Percentiles rank a stretch among this genome's conserved stretches.
Conservation (phyloP, 2,329 filamentous ascomycete genomes). For the Aspergillus ochraceoroseus region DNA sequence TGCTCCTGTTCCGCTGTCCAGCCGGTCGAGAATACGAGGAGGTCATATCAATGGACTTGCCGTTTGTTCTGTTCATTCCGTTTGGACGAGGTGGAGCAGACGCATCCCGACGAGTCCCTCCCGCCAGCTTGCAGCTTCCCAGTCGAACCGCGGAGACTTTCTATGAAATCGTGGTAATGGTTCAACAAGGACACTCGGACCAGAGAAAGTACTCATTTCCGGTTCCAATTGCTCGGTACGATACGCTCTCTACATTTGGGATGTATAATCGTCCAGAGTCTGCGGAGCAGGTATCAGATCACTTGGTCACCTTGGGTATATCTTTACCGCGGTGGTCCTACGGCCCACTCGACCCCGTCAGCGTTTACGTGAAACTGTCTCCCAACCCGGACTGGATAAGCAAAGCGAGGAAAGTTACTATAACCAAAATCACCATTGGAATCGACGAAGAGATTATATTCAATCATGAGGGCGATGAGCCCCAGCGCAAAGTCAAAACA, state of each 20-base stretch:
- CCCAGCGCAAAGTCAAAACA: slow-evolving; percentile 80
- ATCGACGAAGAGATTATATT: slow-evolving; percentile 99
- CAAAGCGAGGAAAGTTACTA: slow-evolving; percentile 87
- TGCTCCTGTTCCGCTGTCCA: slow-evolving; percentile 81
- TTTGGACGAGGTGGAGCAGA: slow-evolving; percentile 89
- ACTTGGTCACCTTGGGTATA: slow-evolving; percentile 84
- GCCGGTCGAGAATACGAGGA: slow-evolving; percentile 79
- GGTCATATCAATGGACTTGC: slow-evolving; percentile 92
- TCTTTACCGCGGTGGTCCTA: slow-evolving; percentile 95
- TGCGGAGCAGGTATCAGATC: slow-evolving; percentile 78
- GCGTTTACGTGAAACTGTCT: slow-evolving; percentile 88
- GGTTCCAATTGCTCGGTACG: slow-evolving; percentile 85
- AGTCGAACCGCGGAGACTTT: slow-evolving; percentile 94
- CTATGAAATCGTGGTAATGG: slow-evolving; percentile 92
- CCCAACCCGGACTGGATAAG: slow-evolving; percentile 87
- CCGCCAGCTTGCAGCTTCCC: slow-evolving; percentile 82
- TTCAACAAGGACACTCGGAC: slow-evolving; percentile 81
- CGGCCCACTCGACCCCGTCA: slow-evolving; percentile 88
- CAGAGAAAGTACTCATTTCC: slow-evolving; percentile 90
- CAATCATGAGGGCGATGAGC: slow-evolving; percentile 95
- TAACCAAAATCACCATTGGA: slow-evolving; percentile 85
- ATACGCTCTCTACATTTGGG: slow-evolving; percentile 95
- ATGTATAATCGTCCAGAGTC: slow-evolving; percentile 98
- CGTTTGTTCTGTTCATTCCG: slow-evolving; percentile 95
- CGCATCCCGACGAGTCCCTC: slow-evolving; percentile 80